Base-by-base conservation (phyloP, 257 asterid genomes). In the Perilla frutescens region DNA sequence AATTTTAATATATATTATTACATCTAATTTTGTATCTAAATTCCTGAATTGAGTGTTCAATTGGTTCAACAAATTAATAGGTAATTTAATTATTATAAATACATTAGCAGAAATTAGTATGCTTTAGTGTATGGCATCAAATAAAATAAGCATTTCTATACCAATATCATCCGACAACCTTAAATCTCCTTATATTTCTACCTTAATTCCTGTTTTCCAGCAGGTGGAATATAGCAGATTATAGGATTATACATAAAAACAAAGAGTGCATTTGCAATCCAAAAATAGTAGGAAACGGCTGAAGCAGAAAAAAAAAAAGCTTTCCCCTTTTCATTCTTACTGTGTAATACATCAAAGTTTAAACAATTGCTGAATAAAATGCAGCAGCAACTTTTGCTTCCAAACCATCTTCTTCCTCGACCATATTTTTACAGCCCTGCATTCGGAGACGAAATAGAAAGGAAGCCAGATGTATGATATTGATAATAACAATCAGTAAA, bases 331-430 rank as follows among this genome's bases (percentile, higher is more conserved):
- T 31, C 63, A 32, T 57, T 57, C 43, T 32, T 31, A 57, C 43
- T 57, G 8, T 9, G 14, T 9, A 31, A 32, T 32, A 32, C 43
- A 57, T 4, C 41, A 31, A 57, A 26, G 1, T 9, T 9, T 8
- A 14, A 40, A 15, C 14, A 49, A 62, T 15, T 40, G 15, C 8
- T 0, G 4, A 62, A 29, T n/a, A 4, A 39, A 62, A 62, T 62
- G 50, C 68, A 40, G 68, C 68, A 40, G 51, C 1, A 20, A 20
- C 14, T 11, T 62, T 9, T 15, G 37, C 37, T 20, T 39, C 50
- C 68, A 37, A 57, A n/a, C n/a, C 47, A n/a, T n/a, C 32, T 37
- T 60, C 66, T 60, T 40, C 62, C 14, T 57, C n/a, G 14, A 40
- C 6, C 45, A 6, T 55, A 29, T 7, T 58, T 57, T 32, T 26